A percentile compares a stretch with the other conserved stretches of the same genome.
Evolutionary conservation across 306 rosid species (phyloP).

Genomic region (Datisca glomerata): DNA sequence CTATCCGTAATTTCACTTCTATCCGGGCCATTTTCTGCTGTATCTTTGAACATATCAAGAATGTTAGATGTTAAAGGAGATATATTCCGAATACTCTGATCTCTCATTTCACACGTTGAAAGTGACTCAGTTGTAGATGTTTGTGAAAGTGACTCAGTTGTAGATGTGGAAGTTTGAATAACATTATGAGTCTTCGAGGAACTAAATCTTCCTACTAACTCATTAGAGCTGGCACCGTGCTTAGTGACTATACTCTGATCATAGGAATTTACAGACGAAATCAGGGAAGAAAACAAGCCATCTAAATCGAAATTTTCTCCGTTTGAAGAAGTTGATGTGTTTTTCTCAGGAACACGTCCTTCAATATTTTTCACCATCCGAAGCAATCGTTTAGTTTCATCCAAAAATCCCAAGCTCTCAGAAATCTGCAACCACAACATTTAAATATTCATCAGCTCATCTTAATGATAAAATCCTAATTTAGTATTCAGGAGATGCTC

Average conservation of each 20-base stretch:
- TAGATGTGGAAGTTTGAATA: too few species aligned
- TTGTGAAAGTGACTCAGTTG: too few species aligned
- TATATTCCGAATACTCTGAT: slow-evolving; percentile 20
- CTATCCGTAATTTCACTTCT: slow-evolving; percentile 14
- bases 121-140: slow-evolving; percentile 24
- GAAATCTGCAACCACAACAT: slow-evolving; percentile 34
- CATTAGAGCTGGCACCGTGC: slow-evolving; percentile 14
- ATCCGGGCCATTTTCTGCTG: slow-evolving; percentile 9
- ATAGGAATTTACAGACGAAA: slow-evolving; percentile 31
- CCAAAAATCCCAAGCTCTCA: slow-evolving; percentile 37
- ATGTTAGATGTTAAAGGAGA: slow-evolving; percentile 12
- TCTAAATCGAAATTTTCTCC: slow-evolving; percentile 26
- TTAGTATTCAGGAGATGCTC: too few species aligned
- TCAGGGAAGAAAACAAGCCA: slow-evolving; percentile 35
- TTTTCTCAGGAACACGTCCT: slow-evolving; percentile 10
- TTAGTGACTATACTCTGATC: slow-evolving; percentile 18
- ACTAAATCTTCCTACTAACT: slow-evolving; percentile 15
- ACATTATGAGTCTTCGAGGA: slow-evolving; percentile 13
- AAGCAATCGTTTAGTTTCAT: slow-evolving; percentile 39
- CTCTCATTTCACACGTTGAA: slow-evolving; percentile 16
- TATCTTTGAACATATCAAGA: slow-evolving; percentile 14
- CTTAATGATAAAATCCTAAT: too few species aligned
- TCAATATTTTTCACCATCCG: slow-evolving; percentile 20
- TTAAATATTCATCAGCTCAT: too few species aligned
- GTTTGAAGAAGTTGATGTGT: slow-evolving; percentile 20